Conservation (phyloP, 345 rosid genomes). For the Crucihimalaya himalaica region DNA sequence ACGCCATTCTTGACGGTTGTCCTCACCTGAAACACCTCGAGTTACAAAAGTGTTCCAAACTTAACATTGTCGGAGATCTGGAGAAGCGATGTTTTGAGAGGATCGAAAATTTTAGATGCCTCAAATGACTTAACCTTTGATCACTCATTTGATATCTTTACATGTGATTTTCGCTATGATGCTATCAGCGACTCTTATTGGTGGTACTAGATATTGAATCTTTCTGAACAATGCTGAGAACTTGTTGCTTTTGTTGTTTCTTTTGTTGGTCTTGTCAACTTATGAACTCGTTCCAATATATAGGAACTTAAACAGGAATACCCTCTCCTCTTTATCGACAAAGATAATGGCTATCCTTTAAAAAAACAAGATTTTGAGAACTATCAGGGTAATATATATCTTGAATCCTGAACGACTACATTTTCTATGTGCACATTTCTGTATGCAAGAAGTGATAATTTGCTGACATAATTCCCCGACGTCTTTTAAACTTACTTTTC, state of each 20-base stretch:
- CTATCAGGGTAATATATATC: background rate
- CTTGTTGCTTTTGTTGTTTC: conserved; percentile 1
- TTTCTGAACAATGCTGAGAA: background rate
- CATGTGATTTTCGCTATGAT: background rate
- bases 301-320: conserved; percentile 63
- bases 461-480: background rate
- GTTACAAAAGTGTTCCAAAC: conserved; percentile 54
- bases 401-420: background rate
- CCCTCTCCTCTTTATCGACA: conserved; percentile 93
- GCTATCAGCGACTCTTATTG: background rate
- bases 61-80: no score
- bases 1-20: conserved; percentile 55
- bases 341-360: conserved; percentile 84
- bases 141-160: conserved; percentile 33
- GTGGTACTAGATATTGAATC: background rate
- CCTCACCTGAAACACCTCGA: conserved; percentile 61
- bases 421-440: background rate
- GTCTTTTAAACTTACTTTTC: conserved; percentile 52
- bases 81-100: no score
- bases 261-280: background rate
- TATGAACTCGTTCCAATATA: conserved; percentile 19
- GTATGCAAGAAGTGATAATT: background rate
- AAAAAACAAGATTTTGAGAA: conserved; percentile 6
- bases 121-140: no score
- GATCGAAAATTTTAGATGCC: no score